Base-by-base conservation (phyloP, 2,329 filamentous ascomycete species). In the Xylariaceae sp. region DNA sequence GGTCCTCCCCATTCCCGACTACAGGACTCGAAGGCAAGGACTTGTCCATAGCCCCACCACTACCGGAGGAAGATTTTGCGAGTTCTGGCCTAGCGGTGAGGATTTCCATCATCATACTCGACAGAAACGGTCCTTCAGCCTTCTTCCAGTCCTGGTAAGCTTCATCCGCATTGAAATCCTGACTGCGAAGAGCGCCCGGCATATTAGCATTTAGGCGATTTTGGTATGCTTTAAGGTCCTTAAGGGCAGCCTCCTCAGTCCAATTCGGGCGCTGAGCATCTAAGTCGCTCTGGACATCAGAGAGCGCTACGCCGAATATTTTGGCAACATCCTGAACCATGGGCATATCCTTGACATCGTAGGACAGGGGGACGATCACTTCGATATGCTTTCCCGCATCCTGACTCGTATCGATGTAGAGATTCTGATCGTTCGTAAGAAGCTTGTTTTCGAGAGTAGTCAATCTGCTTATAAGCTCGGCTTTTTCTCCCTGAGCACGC, bases 331-430 rank as follows among this genome's bases (percentile, higher is more conserved):
- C 84, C 72, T 94, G 88, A 34, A 96, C 94, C 75, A 97, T 83
- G 44, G 88, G 88, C 94, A 99, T 99, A 72, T 99, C 94, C 75
- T 94, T 96, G 71, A 97, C 88, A 73, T 97, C 90, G 73, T 96
- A 90, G 70, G 86, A 94, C 59, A 95, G 78, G 9, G 93, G 92
- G 2, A 92, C 84, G 58, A 89, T 82, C 18, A 93, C 89, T 73
- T 97, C 93, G 64, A 94, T 82, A 7, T 88, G 89, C 52, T 83
- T 84, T 42, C 85, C 78, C 51, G 80, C 79, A 56, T 82, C 80
- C 68, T 84, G 82, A 52, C 80, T 80, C 53, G 82, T 80, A 65
- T 82, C 81, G 15, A 87, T 80, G 51, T 86, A 85, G 55, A 99
- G 80, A 71, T 97, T 92, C 74, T 96, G 91, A 69, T 97, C 93